Percentiles rank a stretch among this genome's conserved stretches.
phyloP scores from a whole-genome alignment of 2,329 filamentous ascomycete genomes.

The Colletotrichum scovillei region DNA sequence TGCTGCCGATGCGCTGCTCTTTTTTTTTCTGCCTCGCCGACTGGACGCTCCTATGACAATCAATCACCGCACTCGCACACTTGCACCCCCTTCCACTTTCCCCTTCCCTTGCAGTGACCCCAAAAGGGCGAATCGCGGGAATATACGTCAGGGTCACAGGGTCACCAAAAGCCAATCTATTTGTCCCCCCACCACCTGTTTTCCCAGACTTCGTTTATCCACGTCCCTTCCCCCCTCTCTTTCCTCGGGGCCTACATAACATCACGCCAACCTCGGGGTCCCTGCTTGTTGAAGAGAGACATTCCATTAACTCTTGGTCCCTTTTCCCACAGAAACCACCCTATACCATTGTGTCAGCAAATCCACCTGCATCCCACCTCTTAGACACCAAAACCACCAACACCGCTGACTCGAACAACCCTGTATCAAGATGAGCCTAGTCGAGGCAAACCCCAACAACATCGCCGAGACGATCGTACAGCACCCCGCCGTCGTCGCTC shows the following conservation, averaged over 20 bases:
- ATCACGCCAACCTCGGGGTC: conserved; percentile 30
- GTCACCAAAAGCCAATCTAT: conserved; percentile 32
- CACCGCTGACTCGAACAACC: background rate
- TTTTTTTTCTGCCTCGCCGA: background rate
- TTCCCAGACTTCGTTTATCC: conserved; percentile 23
- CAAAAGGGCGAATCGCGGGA: conserved; percentile 35
- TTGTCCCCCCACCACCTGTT: conserved; percentile 35
- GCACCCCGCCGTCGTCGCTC: conserved; percentile 40
- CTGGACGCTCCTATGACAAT: conserved; percentile 19
- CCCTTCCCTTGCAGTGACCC: conserved; percentile 32
- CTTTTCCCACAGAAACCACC: background rate
- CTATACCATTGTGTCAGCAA: conserved; percentile 2
- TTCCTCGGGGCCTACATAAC: conserved; percentile 26
- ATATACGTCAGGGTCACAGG: conserved; percentile 36
- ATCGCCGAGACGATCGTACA: conserved; percentile 43
- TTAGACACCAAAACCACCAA: background rate
- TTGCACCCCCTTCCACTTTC: conserved; percentile 26
- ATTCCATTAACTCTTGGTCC: conserved; percentile 14
- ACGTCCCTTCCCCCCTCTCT: conserved; percentile 13
- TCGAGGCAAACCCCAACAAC: conserved; percentile 39
- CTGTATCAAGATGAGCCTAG: conserved; percentile 42
- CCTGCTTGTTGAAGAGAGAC: conserved; percentile 17
- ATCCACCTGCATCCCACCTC: background rate
- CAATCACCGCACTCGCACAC: conserved; percentile 28
- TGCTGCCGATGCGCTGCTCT: conserved; percentile 4